Evolutionary conservation across 441 rosid genomes (phyloP).

Genomic region (Hypseocharis bilobata): DNA sequence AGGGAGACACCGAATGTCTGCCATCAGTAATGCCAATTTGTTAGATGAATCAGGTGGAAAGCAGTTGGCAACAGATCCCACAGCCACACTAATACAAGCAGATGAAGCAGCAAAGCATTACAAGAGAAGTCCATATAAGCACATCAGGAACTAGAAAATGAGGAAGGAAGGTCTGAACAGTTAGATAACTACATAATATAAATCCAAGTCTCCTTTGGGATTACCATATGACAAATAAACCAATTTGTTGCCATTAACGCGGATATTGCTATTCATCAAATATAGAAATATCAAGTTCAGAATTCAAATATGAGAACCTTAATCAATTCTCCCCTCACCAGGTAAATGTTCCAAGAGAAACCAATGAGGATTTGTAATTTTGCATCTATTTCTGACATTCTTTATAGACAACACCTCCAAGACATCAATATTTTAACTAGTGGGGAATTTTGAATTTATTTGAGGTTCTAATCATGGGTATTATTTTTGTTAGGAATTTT

Average conservation of each 20-base stretch:
- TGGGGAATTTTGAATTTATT: neutral
- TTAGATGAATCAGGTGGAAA: conserved; percentile 54
- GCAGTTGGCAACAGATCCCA: conserved; percentile 73
- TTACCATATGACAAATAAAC: too few relatives aligned
- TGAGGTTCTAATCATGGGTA: neutral
- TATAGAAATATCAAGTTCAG: too few relatives aligned
- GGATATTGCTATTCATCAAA: too few relatives aligned
- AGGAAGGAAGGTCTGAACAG: neutral
- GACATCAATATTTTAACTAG: neutral
- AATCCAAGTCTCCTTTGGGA: too few relatives aligned
- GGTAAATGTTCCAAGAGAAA: neutral
- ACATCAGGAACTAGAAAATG: neutral
- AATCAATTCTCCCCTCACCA: neutral
- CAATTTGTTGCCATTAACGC: too few relatives aligned
- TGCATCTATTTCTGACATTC: neutral
- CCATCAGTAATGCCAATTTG: conserved; percentile 50
- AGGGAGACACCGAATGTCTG: conserved; percentile 89
- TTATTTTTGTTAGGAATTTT: too few relatives aligned
- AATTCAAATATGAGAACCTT: neutral
- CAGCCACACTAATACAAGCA: conserved; percentile 53
- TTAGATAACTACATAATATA: too few relatives aligned
- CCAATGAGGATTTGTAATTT: neutral
- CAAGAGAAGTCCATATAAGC: neutral
- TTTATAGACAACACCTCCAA: neutral
- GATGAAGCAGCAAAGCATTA: conserved; percentile 17